Evolutionary conservation across 1,284 basidiomycete genomes (phyloP), one percentile per base, ranked within the genome.

Genomic region (Cystobasidiaceae sp.): DNA sequence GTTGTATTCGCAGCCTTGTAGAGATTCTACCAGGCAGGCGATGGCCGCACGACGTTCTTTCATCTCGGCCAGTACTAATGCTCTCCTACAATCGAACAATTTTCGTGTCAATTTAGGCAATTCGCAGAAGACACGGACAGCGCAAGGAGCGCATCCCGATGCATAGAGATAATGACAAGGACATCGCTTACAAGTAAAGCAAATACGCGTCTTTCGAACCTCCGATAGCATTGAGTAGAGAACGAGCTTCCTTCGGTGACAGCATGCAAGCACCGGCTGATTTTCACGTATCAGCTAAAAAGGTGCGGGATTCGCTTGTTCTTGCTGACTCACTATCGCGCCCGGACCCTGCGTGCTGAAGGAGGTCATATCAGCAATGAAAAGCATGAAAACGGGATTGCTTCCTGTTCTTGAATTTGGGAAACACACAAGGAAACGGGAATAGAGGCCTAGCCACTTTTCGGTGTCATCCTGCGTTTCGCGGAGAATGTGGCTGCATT

Each of bases 1-100:
- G 75, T 97, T 97, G 86, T 92, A 98, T 7, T 90, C 87, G 73
- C 88, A 91, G 3, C 82, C 81, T 52, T 83, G 82, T 51, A 97
- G 86, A 5, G 91, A 93, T 33, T 85, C 77, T 19, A 97, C 79
- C 7, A 86, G 83, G 70, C 82, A 85, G 73, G 93, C 90, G 34
- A 94, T 88, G 0, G 94, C 92, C 74, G 91, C 89, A 68, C 90
- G 86, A 44, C 89, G 83, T 69, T 87, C 82, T 50, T 84, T 84
- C 60, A 93, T 78, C 15, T 90, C 85, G 58, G 84, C 85, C 52
- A 92, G 82, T 69, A 94, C 85, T 8, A 94, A 77, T 0, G 87
- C 87, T 74, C 91, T 88, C 61, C 88, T 90, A 71, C 63, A 32
- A 48, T 70, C 43, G 56, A 50, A 52, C 51, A 69, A 9, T 15